phyloP scores from a whole-genome alignment of 768 basidiomycete genomes.

The Trametes elegans region DNA sequence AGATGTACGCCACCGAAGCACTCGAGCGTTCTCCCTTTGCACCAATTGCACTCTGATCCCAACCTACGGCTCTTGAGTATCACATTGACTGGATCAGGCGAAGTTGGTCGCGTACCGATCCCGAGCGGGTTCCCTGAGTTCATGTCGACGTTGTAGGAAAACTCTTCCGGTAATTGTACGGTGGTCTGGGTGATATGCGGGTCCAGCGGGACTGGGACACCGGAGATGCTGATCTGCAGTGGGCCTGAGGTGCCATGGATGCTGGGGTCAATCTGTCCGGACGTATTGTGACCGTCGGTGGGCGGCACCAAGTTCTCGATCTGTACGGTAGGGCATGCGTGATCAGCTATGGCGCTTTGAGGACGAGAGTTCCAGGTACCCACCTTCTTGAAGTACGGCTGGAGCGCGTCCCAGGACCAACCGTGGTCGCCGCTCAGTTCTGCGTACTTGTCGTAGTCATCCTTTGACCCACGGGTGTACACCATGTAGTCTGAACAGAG shows the following conservation, averaged over 20 bases:
- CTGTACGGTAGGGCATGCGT: too few species aligned
- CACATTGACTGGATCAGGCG: too few species aligned
- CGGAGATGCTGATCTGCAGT: conserved; percentile 17
- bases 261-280: conserved; percentile 23
- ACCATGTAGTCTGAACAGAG: background rate
- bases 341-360: background rate
- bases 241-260: conserved; percentile 24
- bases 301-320: conserved; percentile 21
- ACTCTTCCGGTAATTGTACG: conserved; percentile 35
- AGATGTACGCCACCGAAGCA: background rate
- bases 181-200: conserved; percentile 32
- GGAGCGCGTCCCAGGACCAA: background rate
- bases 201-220: conserved; percentile 3
- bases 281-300: conserved; percentile 21
- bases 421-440: conserved; percentile 25
- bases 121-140: conserved; percentile 44
- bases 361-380: background rate
- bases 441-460: conserved; percentile 27
- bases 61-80: too few species aligned
- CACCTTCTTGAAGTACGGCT: conserved; percentile 21
- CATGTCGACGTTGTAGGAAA: conserved; percentile 41
- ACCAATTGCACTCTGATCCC: background rate
- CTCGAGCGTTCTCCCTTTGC: background rate
- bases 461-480: background rate
- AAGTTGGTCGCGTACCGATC: background rate